A percentile compares a stretch with the other conserved stretches of the same genome.
These are phyloP conservation scores for Aspergillus novofumigatus DNA, from an alignment of 2,329 filamentous ascomycete genomes.

Conservation along the genomic window DNA sequence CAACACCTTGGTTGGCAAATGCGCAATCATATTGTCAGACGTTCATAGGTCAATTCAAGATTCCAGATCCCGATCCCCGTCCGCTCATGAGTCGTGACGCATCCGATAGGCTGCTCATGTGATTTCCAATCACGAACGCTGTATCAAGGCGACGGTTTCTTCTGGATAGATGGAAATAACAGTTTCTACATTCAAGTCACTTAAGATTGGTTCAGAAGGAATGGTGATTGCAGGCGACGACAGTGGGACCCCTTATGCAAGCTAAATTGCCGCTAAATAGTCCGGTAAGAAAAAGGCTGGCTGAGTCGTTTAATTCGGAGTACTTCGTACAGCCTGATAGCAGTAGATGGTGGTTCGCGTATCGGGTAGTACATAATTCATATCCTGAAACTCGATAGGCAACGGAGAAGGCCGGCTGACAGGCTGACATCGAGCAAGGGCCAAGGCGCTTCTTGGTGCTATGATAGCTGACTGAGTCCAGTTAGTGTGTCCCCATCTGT, in stretches of 20 bases:
- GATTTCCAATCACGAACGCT: background rate
- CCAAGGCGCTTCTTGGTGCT: conserved; percentile 1
- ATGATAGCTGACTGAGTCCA: background rate
- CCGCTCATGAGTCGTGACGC: background rate
- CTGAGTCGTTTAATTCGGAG: background rate
- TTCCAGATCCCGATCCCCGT: background rate
- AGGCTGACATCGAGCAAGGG: background rate
- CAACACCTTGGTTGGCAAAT: background rate
- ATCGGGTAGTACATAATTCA: background rate
- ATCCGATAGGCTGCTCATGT: background rate
- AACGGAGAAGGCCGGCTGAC: conserved; percentile 6
- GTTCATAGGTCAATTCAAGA: background rate
- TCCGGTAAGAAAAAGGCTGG: background rate
- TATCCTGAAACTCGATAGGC: background rate
- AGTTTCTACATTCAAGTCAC: background rate
- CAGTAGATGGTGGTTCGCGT: background rate
- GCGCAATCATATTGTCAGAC: background rate
- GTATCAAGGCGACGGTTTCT: background rate
- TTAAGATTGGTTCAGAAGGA: background rate
- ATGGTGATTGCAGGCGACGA: background rate
- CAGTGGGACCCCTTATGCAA: background rate
- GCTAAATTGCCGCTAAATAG: background rate
- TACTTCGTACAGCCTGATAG: background rate
- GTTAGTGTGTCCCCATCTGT: background rate
- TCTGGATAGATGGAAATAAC: background rate